Percentiles rank a stretch among this genome's conserved stretches.
Evolutionary conservation across 2,329 filamentous ascomycete genomes (phyloP).

Genomic region (Thielaviopsis euricoi): DNA sequence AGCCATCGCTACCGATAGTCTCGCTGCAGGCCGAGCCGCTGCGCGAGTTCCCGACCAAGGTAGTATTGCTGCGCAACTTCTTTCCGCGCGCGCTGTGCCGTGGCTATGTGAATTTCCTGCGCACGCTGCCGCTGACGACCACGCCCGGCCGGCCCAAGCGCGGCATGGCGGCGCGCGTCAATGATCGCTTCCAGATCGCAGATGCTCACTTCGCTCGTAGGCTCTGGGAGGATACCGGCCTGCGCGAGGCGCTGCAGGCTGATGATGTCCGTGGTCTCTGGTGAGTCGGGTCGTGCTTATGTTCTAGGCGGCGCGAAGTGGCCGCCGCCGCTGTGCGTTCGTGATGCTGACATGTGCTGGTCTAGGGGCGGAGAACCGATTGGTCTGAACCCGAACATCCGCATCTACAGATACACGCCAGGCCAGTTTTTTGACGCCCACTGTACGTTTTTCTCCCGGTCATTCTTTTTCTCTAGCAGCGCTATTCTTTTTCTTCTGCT

Average conservation of each 20-base stretch:
- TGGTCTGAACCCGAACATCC: conserved; percentile 77
- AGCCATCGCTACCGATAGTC: conserved; percentile 47
- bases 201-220: conserved; percentile 57
- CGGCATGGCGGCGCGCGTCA: conserved; percentile 69
- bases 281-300: conserved; percentile 27
- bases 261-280: conserved; percentile 25
- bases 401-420: conserved; percentile 71
- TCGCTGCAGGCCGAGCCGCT: conserved; percentile 44
- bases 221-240: conserved; percentile 61
- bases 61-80: conserved; percentile 57
- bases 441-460: conserved; percentile 40
- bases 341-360: no score
- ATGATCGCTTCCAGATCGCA: conserved; percentile 74
- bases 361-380: conserved; percentile 65
- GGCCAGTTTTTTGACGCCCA: conserved; percentile 89
- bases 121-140: conserved; percentile 52
- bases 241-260: conserved; percentile 44
- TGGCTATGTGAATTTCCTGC: conserved; percentile 57
- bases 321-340: no score
- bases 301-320: no score
- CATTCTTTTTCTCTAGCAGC: conserved; percentile 15
- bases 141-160: conserved; percentile 65
- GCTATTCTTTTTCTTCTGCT: conserved; percentile 2
- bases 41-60: conserved; percentile 37
- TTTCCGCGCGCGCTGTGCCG: conserved; percentile 62